Base-by-base conservation (phyloP, 345 rosid genomes). In the Brassica juncea region DNA sequence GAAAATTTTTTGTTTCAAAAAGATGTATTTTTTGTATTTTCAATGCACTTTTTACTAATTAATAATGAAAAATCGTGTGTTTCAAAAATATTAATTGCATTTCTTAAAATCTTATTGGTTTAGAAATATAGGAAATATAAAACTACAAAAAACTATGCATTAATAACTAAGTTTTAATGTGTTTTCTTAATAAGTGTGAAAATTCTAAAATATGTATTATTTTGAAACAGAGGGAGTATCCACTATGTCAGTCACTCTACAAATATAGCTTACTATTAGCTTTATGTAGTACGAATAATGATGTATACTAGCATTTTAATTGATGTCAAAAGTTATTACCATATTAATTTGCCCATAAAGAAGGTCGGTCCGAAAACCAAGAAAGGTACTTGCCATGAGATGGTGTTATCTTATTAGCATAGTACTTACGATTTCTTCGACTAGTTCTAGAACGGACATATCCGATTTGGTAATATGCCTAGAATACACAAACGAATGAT, bases 351-450 rank as follows among this genome's bases (percentile, higher is more conserved):
- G 27, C 49, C 68, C 69, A 65, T 65, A 35, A 35, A 65, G 7
- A 8, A 4, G 69, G 69, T 64, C 49, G 69, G 69, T 35, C 69
- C 69, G 10, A 15, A 34, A 23, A 34, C 49, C 69, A 19, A 65
- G 49, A 65, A 65, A 65, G 49, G 27, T 34, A 16, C 2, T 64
- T 64, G 44, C 68, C 66, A 30, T 14, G 4, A 4, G 65, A 27
- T 10, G 6, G 30, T 27, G 34, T 11, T 60, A 25, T 60, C 21
- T 28, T 61, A 28, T 61, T 62, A 28, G 4, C 66, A 60, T 60
- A 9, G 63, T 6, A 30, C 66, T 12, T 11, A 6, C 39, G 2
- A 62, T 62, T 30, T 62, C 9, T 62, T 62, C 37, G 9, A 62
- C 66, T 14, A 6, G 4, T 30, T 14, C 19, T 62, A 30, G 23